These are phyloP conservation scores for Nidularia pulvinata DNA, from an alignment of 768 basidiomycete genomes.

Conservation along the genomic window DNA sequence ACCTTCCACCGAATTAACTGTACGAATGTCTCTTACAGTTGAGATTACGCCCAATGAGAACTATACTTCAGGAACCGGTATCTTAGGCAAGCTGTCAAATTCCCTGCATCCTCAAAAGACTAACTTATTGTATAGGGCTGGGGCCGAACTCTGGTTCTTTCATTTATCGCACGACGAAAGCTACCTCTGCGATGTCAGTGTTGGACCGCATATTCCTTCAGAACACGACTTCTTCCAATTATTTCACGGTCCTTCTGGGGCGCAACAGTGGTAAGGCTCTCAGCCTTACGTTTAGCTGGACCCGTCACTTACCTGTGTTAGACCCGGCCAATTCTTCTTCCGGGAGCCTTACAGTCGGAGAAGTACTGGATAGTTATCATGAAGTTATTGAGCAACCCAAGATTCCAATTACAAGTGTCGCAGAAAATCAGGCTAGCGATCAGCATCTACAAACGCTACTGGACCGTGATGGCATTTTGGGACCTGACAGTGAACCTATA, in stretches of 20 bases:
- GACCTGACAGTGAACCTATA: conserved; percentile 55
- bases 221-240: conserved; percentile 57
- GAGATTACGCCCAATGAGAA: conserved; percentile 26
- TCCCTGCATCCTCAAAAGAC: neutral
- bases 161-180: conserved; percentile 31
- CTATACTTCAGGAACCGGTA: conserved; percentile 26
- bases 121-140: conserved; percentile 33
- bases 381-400: conserved; percentile 49
- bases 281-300: neutral
- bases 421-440: conserved; percentile 24
- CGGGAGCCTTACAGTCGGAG: conserved; percentile 66
- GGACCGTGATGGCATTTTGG: conserved; percentile 61
- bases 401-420: conserved; percentile 42
- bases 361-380: conserved; percentile 47
- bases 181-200: conserved; percentile 45
- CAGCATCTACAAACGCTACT: conserved; percentile 71
- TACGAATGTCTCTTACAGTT: conserved; percentile 24
- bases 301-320: conserved; percentile 4
- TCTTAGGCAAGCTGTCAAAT: conserved; percentile 14
- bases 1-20: neutral
- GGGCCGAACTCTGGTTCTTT: conserved; percentile 61
- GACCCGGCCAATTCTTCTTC: conserved; percentile 51
- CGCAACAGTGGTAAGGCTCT: conserved; percentile 38
- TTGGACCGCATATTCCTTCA: conserved; percentile 67
- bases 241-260: conserved; percentile 62